phyloP scores from a whole-genome alignment of 495 filamentous ascomycete genomes.

The Sordaria brevicollis region DNA sequence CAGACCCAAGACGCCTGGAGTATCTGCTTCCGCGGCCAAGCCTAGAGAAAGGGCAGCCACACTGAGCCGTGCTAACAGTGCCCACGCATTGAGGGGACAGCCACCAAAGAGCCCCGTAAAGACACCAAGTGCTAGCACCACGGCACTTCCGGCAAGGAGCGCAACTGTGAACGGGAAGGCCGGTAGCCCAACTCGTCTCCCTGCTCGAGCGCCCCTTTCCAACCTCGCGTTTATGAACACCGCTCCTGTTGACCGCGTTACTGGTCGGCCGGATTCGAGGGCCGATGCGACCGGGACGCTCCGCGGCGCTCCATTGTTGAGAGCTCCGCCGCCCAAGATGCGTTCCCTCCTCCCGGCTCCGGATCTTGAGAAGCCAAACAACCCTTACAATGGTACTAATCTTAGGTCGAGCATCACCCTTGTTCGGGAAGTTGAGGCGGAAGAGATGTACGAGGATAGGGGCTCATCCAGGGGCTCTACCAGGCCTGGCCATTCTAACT shows the following conservation, averaged over 20 bases:
- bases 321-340: conserved; percentile 83
- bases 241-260: conserved; percentile 54
- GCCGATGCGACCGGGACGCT: conserved; percentile 19
- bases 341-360: conserved; percentile 62
- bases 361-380: conserved; percentile 51
- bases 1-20: conserved; percentile 70
- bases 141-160: conserved; percentile 14
- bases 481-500: conserved; percentile 7
- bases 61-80: conserved; percentile 27
- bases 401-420: conserved; percentile 44
- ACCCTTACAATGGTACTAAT: conserved; percentile 53
- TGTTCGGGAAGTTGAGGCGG: conserved; percentile 68
- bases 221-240: conserved; percentile 75
- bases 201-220: conserved; percentile 66
- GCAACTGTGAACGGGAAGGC: conserved; percentile 18
- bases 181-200: conserved; percentile 67
- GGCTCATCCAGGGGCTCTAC: conserved; percentile 7
- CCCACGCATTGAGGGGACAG: conserved; percentile 13
- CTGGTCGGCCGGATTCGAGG: conserved; percentile 31
- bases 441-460: conserved; percentile 76
- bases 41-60: conserved; percentile 29
- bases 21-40: conserved; percentile 38
- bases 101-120: conserved; percentile 47
- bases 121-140: conserved; percentile 46
- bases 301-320: conserved; percentile 33